These are phyloP conservation scores for Suillus variegatus DNA, from an alignment of 768 basidiomycete genomes.

Conservation along the genomic window DNA sequence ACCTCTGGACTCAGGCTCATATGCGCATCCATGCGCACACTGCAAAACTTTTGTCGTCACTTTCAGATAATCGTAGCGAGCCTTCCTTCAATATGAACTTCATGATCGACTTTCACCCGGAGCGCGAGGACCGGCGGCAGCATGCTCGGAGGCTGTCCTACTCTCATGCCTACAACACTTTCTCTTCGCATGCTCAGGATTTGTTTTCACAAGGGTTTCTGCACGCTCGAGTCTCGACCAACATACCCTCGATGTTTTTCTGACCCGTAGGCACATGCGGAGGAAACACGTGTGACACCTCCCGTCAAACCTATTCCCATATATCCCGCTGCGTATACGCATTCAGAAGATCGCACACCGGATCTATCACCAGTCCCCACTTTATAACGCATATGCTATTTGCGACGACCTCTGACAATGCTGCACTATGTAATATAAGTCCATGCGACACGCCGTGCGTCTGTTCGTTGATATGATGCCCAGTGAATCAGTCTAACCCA, in stretches of 20 bases:
- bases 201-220: slow-evolving; percentile 8
- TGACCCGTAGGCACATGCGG: slow-evolving; percentile 8
- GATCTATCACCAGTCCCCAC: slow-evolving; percentile 5
- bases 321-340: slow-evolving; percentile 28
- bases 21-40: not conserved
- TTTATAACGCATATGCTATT: slow-evolving; percentile 1
- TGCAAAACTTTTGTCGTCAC: too few relatives aligned
- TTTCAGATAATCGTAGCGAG: not conserved
- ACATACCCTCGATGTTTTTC: not conserved
- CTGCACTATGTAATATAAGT: too few relatives aligned
- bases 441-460: too few relatives aligned
- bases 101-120: not conserved
- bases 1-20: slow-evolving; percentile 2
- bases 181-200: slow-evolving; percentile 7
- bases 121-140: slow-evolving; percentile 13
- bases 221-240: slow-evolving; percentile 4
- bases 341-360: slow-evolving; percentile 13
- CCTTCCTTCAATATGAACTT: not conserved
- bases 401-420: too few relatives aligned
- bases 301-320: slow-evolving; percentile 31
- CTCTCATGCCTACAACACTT: not conserved
- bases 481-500: too few relatives aligned
- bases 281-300: slow-evolving; percentile 17
- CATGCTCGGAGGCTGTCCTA: slow-evolving; percentile 15
- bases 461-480: too few relatives aligned